These are phyloP conservation scores for Zizania latifolia DNA, from an alignment of 176 grass and related monocot genomes.

Conservation along the genomic window DNA sequence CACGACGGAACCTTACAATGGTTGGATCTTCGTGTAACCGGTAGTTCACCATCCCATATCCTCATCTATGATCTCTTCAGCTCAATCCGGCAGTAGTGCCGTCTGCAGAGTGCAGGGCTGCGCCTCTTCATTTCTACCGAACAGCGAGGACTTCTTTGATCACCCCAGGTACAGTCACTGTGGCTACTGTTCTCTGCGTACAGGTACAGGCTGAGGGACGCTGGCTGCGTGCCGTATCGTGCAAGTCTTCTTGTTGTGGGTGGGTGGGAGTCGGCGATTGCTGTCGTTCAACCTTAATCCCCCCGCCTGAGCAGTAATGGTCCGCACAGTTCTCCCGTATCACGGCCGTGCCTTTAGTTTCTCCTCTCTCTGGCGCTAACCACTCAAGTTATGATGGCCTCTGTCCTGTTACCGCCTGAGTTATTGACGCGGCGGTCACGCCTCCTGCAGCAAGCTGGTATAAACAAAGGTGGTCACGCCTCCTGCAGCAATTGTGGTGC, in stretches of 20 bases:
- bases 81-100: too few species aligned
- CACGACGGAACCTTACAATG: not conserved
- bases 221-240: not conserved
- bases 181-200: not conserved
- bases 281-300: too few species aligned
- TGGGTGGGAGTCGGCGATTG: not conserved
- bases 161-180: not conserved
- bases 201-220: not conserved
- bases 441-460: not conserved
- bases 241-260: not conserved
- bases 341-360: not conserved
- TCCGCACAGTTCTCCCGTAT: not conserved
- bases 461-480: not conserved
- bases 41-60: too few species aligned
- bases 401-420: not conserved
- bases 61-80: not conserved
- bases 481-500: not conserved
- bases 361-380: not conserved
- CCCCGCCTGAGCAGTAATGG: not conserved
- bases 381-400: not conserved
- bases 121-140: too few species aligned
- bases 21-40: not conserved
- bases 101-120: too few species aligned
- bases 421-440: constrained; percentile 8
- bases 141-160: not conserved